phyloP scores from a whole-genome alignment of 768 basidiomycete genomes.

The Pisolithus sp. region DNA sequence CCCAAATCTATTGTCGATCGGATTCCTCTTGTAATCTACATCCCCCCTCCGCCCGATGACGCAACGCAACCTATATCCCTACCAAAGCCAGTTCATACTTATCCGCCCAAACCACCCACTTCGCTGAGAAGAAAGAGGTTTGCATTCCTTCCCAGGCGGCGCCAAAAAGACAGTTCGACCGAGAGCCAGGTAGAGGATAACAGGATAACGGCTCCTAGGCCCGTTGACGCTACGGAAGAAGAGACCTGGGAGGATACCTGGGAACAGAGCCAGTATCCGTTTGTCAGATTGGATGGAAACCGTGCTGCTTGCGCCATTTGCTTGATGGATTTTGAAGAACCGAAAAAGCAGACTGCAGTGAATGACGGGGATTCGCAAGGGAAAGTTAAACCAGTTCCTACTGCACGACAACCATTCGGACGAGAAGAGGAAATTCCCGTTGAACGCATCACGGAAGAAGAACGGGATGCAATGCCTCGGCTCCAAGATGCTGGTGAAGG shows the following conservation, averaged over 20 bases:
- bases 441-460: constrained; percentile 35
- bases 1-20: constrained; percentile 65
- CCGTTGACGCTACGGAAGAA: constrained; percentile 23
- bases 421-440: constrained; percentile 26
- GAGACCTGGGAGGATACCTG: constrained; percentile 72
- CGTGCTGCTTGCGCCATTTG: constrained; percentile 83
- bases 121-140: constrained; percentile 39
- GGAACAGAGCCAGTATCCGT: constrained; percentile 73
- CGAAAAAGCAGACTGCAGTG: constrained; percentile 31
- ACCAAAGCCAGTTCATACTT: constrained; percentile 47
- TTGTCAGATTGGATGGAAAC: constrained; percentile 75
- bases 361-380: constrained; percentile 25
- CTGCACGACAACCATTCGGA: constrained; percentile 6
- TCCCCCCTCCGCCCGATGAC: constrained; percentile 66
- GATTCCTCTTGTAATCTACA: constrained; percentile 82
- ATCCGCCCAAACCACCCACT: constrained; percentile 51
- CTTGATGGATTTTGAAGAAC: constrained; percentile 79
- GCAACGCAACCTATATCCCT: constrained; percentile 31
- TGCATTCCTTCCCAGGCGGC: constrained; percentile 39
- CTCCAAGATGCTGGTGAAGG: constrained; percentile 72
- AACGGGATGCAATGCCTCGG: constrained; percentile 37
- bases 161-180: constrained; percentile 17
- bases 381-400: constrained; percentile 6
- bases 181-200: constrained; percentile 14
- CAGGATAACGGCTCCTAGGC: constrained; percentile 3